Evolutionary conservation across 176 grass and related monocot species (phyloP).

Genomic region (Poa annua): DNA sequence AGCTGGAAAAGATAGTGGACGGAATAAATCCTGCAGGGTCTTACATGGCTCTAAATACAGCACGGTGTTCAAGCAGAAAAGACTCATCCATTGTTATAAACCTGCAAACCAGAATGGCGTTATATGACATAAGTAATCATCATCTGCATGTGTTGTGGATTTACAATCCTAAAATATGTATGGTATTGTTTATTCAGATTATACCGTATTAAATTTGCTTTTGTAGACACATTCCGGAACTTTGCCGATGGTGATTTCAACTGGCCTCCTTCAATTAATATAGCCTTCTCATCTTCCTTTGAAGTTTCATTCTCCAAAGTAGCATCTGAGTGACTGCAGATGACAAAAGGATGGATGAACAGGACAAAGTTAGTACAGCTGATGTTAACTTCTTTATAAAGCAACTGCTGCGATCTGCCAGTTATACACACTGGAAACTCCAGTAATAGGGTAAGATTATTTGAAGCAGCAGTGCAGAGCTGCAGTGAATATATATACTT

Average conservation of each 20-base stretch:
- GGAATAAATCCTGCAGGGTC: constrained; percentile 21
- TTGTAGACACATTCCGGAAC: constrained; percentile 57
- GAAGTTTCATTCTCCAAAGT: constrained; percentile 51
- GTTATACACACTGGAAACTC: background rate
- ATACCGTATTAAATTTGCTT: constrained; percentile 55
- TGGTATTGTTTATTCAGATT: constrained; percentile 26
- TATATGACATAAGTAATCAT: constrained; percentile 12
- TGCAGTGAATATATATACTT: constrained; percentile 5
- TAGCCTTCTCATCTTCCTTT: constrained; percentile 55
- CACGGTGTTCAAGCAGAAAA: constrained; percentile 82
- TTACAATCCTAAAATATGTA: constrained; percentile 10
- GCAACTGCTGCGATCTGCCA: background rate
- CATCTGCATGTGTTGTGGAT: background rate
- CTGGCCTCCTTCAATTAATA: constrained; percentile 67
- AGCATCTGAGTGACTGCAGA: constrained; percentile 54
- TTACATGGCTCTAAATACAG: constrained; percentile 82
- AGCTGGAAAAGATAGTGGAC: constrained; percentile 13
- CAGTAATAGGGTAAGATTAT: background rate
- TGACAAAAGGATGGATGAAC: constrained; percentile 24
- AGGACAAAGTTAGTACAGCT: background rate
- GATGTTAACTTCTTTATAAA: background rate
- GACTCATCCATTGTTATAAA: constrained; percentile 82
- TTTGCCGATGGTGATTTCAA: constrained; percentile 53
- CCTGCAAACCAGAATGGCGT: constrained; percentile 46
- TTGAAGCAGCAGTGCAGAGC: background rate